Evolutionary conservation across 2,329 filamentous ascomycete genomes (phyloP).

Genomic region (Alternaria consortialis): DNA sequence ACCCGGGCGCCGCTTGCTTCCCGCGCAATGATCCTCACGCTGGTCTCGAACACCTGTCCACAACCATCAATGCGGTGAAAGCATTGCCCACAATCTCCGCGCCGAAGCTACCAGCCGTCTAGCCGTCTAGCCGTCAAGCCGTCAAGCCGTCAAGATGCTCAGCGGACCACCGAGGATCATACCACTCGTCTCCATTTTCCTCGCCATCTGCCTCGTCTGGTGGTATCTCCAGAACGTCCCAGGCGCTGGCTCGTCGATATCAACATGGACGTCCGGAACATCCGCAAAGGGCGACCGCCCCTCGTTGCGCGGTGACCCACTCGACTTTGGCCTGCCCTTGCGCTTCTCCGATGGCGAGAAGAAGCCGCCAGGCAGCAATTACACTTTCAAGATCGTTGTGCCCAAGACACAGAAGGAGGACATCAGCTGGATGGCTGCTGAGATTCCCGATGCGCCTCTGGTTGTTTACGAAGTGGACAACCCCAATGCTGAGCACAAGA

Average conservation of each 20-base stretch:
- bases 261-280: slow-evolving; percentile 26
- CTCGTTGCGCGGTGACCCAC: slow-evolving; percentile 35
- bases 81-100: not conserved
- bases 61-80: slow-evolving; percentile 12
- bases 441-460: slow-evolving; percentile 47
- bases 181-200: slow-evolving; percentile 38
- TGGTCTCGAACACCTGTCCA: not conserved
- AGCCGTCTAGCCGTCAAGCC: slow-evolving; percentile 5
- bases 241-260: slow-evolving; percentile 17
- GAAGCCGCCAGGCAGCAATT: slow-evolving; percentile 49
- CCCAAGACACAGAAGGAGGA: slow-evolving; percentile 52
- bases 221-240: slow-evolving; percentile 39
- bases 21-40: slow-evolving; percentile 7
- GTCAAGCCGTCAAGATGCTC: slow-evolving; percentile 40
- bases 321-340: slow-evolving; percentile 49
- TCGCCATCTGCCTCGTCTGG: slow-evolving; percentile 40
- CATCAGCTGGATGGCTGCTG: slow-evolving; percentile 47
- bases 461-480: slow-evolving; percentile 65
- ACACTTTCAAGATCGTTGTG: slow-evolving; percentile 48
- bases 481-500: slow-evolving; percentile 57
- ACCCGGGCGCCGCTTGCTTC: slow-evolving; percentile 5
- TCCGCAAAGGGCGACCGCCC: slow-evolving; percentile 14
- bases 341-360: slow-evolving; percentile 40
- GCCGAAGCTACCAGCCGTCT: not conserved
- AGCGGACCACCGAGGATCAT: slow-evolving; percentile 47